Evolutionary conservation across 768 basidiomycete genomes (phyloP).

Genomic region (Leucosporidium yakuticum): DNA sequence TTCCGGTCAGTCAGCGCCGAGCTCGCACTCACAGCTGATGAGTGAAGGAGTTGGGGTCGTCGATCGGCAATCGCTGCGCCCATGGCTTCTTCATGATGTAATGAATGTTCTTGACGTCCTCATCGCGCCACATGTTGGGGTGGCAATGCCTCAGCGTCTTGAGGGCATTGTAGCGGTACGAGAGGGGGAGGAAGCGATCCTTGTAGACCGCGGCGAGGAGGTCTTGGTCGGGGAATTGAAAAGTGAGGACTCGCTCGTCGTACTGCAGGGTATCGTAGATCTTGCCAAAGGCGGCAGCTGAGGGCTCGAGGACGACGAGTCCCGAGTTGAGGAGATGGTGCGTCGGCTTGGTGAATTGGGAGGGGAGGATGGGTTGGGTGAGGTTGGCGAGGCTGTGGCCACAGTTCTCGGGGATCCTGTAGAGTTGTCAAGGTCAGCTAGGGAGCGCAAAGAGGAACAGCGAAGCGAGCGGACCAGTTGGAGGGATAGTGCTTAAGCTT

Average conservation of each 20-base stretch:
- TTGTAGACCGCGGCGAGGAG: conserved; percentile 72
- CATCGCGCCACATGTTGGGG: conserved; percentile 70
- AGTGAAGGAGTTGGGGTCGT: conserved; percentile 49
- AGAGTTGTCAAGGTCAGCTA: background rate
- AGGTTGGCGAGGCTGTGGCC: conserved; percentile 56
- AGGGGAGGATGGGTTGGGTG: conserved; percentile 49
- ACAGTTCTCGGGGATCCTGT: conserved; percentile 88
- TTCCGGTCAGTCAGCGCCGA: background rate
- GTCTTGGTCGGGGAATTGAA: conserved; percentile 89
- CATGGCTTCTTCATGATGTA: conserved; percentile 91
- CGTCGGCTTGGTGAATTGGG: conserved; percentile 58
- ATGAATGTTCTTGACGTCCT: conserved; percentile 77
- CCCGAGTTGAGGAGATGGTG: conserved; percentile 85
- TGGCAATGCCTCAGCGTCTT: conserved; percentile 72
- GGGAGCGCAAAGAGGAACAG: background rate
- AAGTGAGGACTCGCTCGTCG: conserved; percentile 53
- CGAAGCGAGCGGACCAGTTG: conserved; percentile 59
- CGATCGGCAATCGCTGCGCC: conserved; percentile 52
- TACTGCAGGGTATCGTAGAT: conserved; percentile 58
- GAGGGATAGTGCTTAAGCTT: conserved; percentile 75
- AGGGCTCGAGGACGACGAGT: conserved; percentile 76
- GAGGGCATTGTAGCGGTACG: conserved; percentile 87
- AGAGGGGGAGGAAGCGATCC: conserved; percentile 65
- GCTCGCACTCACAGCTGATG: conserved; percentile 56
- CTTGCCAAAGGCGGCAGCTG: conserved; percentile 50